Conservation (phyloP, 2,329 filamentous ascomycete genomes). For the Penicillium sp. region DNA sequence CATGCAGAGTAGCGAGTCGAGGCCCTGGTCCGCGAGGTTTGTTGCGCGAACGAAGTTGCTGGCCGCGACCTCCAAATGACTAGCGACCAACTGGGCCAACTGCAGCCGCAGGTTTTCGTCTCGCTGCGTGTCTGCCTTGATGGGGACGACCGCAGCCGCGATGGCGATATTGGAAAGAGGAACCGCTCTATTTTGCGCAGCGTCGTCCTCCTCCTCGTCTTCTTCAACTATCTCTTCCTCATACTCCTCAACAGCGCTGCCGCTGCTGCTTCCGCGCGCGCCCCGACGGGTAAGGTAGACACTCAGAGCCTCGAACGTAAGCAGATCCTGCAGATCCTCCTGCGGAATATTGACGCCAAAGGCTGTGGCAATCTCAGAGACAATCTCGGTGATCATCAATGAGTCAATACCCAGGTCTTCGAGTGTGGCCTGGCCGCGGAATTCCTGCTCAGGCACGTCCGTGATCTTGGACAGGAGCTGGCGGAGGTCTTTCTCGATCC, state of each 20-base stretch:
- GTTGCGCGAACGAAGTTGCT: constrained; percentile 7
- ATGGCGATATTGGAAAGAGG: constrained; percentile 40
- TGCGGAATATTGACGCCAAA: background rate
- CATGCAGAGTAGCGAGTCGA: constrained; percentile 46
- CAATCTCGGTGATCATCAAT: background rate
- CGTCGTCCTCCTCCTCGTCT: background rate
- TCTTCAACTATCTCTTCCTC: background rate
- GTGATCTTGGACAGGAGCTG: background rate
- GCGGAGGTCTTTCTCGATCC: background rate
- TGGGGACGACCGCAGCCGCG: constrained; percentile 36
- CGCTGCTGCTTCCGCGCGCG: background rate
- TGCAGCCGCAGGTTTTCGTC: background rate
- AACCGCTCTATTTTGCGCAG: background rate
- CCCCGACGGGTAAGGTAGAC: background rate
- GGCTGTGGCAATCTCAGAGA: background rate
- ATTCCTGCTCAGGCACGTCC: background rate
- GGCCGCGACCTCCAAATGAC: background rate
- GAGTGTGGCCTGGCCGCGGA: background rate
- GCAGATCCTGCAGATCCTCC: background rate
- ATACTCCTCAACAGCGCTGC: too few relatives aligned
- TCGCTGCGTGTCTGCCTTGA: constrained; percentile 13
- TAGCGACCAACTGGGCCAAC: background rate
- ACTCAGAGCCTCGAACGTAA: background rate
- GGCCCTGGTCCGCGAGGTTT: constrained; percentile 42
- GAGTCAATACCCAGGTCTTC: background rate